These are phyloP conservation scores for Jacaranda copaia DNA, from an alignment of 257 asterid species.

Conservation along the genomic window DNA sequence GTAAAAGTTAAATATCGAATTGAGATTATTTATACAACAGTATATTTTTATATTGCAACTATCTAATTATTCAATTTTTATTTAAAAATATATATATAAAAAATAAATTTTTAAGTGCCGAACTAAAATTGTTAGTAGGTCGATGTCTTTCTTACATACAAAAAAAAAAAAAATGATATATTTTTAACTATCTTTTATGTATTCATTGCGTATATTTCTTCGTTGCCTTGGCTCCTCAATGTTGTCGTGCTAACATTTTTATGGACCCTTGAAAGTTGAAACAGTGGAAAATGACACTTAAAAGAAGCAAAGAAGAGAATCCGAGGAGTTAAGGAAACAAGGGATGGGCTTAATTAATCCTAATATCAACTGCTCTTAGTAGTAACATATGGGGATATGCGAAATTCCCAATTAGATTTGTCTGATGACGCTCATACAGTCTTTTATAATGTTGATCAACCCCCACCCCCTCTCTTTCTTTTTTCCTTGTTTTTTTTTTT, in stretches of 20 bases:
- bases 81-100: too few species aligned
- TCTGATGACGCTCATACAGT: neutral
- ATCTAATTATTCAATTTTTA: too few species aligned
- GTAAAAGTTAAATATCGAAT: too few species aligned
- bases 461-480: too few species aligned
- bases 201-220: too few species aligned
- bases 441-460: neutral
- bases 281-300: neutral
- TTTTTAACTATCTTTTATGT: neutral
- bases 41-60: too few species aligned
- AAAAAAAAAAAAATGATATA: too few species aligned
- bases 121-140: too few species aligned
- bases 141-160: too few species aligned
- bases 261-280: neutral
- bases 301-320: neutral
- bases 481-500: neutral
- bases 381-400: neutral
- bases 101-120: too few species aligned
- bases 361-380: slow-evolving; percentile 18
- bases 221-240: neutral
- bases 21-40: too few species aligned
- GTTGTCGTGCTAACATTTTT: neutral
- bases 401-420: slow-evolving; percentile 8
- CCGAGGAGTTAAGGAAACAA: neutral
- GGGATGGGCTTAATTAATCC: neutral